Conservation (phyloP, 2,329 filamentous ascomycete genomes). For the Periconia sp. region DNA sequence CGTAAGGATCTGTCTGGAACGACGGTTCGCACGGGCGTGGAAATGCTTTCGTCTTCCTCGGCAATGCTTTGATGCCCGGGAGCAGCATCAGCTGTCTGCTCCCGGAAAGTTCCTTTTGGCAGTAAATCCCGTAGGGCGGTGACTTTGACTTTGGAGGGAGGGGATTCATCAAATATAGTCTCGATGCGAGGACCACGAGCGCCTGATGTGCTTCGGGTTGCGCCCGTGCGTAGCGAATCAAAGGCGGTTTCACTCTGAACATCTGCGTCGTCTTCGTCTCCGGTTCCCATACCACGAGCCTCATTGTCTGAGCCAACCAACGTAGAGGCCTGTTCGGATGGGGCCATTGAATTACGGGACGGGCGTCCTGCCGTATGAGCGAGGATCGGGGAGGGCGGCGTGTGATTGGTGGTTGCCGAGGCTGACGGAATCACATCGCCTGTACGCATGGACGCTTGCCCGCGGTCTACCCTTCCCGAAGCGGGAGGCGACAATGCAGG, state of each 20-base stretch:
- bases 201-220: constrained; percentile 63
- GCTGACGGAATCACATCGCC: constrained; percentile 31
- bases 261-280: constrained; percentile 77
- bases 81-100: constrained; percentile 34
- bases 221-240: constrained; percentile 73
- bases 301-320: constrained; percentile 72
- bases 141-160: constrained; percentile 49
- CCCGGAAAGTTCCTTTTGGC: constrained; percentile 48
- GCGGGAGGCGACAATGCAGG: constrained; percentile 24
- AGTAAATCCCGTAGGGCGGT: constrained; percentile 52
- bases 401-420: constrained; percentile 34
- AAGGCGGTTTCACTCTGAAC: constrained; percentile 76
- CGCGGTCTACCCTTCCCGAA: constrained; percentile 22
- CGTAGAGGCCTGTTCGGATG: constrained; percentile 65
- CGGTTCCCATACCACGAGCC: constrained; percentile 63
- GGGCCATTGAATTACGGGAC: constrained; percentile 57
- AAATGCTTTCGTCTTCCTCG: constrained; percentile 53
- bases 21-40: constrained; percentile 51
- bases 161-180: constrained; percentile 80
- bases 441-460: constrained; percentile 35
- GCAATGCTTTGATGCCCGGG: constrained; percentile 48
- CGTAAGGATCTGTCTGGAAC: constrained; percentile 40
- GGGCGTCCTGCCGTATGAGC: constrained; percentile 43
- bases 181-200: constrained; percentile 72
- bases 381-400: constrained; percentile 35